Conservation (phyloP, 2,329 filamentous ascomycete genomes). For the Xylaria sp. region DNA sequence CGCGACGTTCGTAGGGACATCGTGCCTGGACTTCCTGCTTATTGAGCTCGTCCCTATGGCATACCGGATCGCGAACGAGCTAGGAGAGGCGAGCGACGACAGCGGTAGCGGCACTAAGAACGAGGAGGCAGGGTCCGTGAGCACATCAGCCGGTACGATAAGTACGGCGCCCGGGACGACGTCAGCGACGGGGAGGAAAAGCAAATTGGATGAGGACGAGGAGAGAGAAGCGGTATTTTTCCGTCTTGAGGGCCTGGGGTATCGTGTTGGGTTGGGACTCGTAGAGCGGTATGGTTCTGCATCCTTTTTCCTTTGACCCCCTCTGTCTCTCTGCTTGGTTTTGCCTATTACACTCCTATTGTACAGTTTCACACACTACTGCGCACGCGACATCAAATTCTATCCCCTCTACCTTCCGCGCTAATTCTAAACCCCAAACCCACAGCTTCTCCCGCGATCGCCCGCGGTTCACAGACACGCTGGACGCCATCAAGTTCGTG, state of each 20-base stretch:
- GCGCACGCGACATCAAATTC: neutral
- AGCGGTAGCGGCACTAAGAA: constrained; percentile 26
- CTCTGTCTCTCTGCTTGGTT: neutral
- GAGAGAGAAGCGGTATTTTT: constrained; percentile 86
- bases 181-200: constrained; percentile 36
- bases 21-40: constrained; percentile 91
- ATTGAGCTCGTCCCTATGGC: constrained; percentile 97
- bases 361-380: neutral
- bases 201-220: constrained; percentile 77
- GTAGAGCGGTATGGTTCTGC: constrained; percentile 77
- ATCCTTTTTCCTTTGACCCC: neutral
- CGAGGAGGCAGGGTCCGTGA: constrained; percentile 38
- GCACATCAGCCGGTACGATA: constrained; percentile 23
- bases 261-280: constrained; percentile 90
- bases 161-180: constrained; percentile 20
- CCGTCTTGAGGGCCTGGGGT: constrained; percentile 84
- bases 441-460: constrained; percentile 81
- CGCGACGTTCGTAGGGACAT: constrained; percentile 81
- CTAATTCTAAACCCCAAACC: neutral
- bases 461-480: constrained; percentile 87
- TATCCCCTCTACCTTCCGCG: neutral
- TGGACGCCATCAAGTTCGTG: constrained; percentile 97
- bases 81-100: constrained; percentile 58
- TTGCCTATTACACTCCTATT: neutral
- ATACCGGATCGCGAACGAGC: constrained; percentile 82